Base-by-base conservation (phyloP, 2,329 filamentous ascomycete species). In the Stachybotrys chartarum region DNA sequence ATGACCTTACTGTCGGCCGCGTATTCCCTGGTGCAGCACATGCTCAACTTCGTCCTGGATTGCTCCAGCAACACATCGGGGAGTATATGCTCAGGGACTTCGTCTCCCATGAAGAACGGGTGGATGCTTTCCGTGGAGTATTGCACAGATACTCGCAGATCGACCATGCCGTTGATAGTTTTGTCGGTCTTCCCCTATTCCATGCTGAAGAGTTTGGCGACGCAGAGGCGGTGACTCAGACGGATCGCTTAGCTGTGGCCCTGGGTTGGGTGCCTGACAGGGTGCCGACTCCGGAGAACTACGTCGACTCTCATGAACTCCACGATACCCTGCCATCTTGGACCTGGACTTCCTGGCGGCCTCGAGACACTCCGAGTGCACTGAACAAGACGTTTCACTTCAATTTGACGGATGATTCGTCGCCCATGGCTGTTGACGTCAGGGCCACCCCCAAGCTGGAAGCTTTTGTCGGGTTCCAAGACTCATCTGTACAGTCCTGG, bases 331-430 rank as follows among this genome's bases (percentile, higher is more conserved):
- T 68, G 49, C 70, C 70, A 2, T 72, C 70, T 0, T 73, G 70
- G 71, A 70, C 69, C 5, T 73, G 71, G 71, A 65, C 73, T 7
- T 63, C 68, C 5, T 73, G 71, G 71, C 50, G 50, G 6, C 32
- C 35, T 7, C 32, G 50, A 24, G 14, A 7, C 30, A 11, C 6
- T 42, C 55, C 52, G 44, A 50, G 17, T 24, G 30, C 50, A 3
- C 32, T 31, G 2, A 48, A 55, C 42, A 31, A 57, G 24, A 51
- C 56, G 42, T 68, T 72, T 56, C 63, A 63, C 53, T 64, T 72
- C 49, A 67, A 64, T 50, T 64, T 70, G 54, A 63, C 70, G 5
- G 62, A 59, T 24, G 64, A 68, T 17, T 55, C 62, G 5, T 57
- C 61, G 7, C 63, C 66, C 5, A 57, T 68, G 14, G 57, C 68